phyloP scores from a whole-genome alignment of 202 grass and related monocot species.

The Zizania palustris region DNA sequence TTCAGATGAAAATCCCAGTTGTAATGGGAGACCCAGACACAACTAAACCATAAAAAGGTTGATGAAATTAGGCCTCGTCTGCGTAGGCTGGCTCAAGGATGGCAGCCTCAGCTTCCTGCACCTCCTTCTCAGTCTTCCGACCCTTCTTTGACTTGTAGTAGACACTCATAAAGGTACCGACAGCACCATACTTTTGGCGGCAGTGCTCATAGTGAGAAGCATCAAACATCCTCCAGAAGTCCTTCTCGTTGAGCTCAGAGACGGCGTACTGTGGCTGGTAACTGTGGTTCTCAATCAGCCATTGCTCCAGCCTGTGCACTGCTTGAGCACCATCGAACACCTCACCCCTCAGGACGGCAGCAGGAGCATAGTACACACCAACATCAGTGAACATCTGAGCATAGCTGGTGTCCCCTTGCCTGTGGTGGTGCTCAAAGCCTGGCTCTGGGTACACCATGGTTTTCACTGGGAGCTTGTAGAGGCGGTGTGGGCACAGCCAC shows the following conservation, averaged over 20 bases:
- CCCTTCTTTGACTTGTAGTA: constrained; percentile 98
- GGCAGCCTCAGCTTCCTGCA: constrained; percentile 82
- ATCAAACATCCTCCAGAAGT: constrained; percentile 98
- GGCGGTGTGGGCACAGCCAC: constrained; percentile 86
- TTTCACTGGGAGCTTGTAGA: constrained; percentile 87
- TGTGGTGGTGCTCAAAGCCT: constrained; percentile 72
- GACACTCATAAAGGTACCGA: constrained; percentile 89
- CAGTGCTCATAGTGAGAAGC: constrained; percentile 75
- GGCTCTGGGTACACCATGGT: constrained; percentile 84
- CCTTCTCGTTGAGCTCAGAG: constrained; percentile 84
- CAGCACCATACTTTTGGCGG: constrained; percentile 59
- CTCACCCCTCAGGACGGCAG: constrained; percentile 59
- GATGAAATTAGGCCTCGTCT: constrained; percentile 46
- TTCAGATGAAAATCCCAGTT: constrained; percentile 6
- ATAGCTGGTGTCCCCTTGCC: constrained; percentile 81
- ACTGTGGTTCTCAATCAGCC: constrained; percentile 84
- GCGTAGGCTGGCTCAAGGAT: constrained; percentile 78
- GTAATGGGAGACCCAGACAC: not conserved
- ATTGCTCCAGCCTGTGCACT: constrained; percentile 67
- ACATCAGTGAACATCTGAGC: constrained; percentile 88
- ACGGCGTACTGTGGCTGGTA: constrained; percentile 94
- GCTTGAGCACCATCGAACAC: constrained; percentile 67
- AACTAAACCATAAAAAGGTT: not conserved
- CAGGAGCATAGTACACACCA: constrained; percentile 81
- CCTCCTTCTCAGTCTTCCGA: constrained; percentile 92